These are phyloP conservation scores for Dryadomyces sulphureus DNA, from an alignment of 2,329 filamentous ascomycete genomes.

Conservation along the genomic window DNA sequence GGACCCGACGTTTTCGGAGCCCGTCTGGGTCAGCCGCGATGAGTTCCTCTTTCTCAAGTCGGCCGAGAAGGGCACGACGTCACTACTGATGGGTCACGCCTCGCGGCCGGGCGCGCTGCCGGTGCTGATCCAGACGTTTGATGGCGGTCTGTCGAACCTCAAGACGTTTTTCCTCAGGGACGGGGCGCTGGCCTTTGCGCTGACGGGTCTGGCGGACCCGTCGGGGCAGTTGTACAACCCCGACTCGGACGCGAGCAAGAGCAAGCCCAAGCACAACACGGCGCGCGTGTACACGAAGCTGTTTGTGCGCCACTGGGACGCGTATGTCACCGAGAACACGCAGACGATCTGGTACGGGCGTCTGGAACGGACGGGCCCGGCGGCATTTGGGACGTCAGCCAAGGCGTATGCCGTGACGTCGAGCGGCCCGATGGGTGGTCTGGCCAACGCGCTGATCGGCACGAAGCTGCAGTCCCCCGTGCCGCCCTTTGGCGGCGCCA, in stretches of 20 bases:
- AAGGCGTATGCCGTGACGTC: conserved; percentile 19
- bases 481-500: conserved; percentile 61
- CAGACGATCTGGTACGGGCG: conserved; percentile 61
- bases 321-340: conserved; percentile 53
- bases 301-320: conserved; percentile 74
- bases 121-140: conserved; percentile 31
- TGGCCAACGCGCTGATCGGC: conserved; percentile 50
- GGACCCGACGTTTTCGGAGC: conserved; percentile 50
- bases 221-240: conserved; percentile 57
- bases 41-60: conserved; percentile 42
- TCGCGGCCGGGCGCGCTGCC: conserved; percentile 23
- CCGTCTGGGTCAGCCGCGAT: conserved; percentile 60
- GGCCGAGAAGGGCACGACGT: conserved; percentile 30
- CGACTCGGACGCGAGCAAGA: conserved; percentile 24
- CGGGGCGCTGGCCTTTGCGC: conserved; percentile 36
- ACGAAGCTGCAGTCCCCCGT: conserved; percentile 51
- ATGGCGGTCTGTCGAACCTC: conserved; percentile 41
- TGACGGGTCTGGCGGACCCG: conserved; percentile 50
- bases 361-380: conserved; percentile 26
- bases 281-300: conserved; percentile 60
- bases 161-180: conserved; percentile 38
- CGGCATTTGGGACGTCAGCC: neutral
- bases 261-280: conserved; percentile 43
- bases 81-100: conserved; percentile 26
- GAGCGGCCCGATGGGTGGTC: conserved; percentile 15